Evolutionary conservation across 108 stramenopile genomes (phyloP), one percentile per base, ranked within the genome.

Genomic region (Skeletonema tropicum): DNA sequence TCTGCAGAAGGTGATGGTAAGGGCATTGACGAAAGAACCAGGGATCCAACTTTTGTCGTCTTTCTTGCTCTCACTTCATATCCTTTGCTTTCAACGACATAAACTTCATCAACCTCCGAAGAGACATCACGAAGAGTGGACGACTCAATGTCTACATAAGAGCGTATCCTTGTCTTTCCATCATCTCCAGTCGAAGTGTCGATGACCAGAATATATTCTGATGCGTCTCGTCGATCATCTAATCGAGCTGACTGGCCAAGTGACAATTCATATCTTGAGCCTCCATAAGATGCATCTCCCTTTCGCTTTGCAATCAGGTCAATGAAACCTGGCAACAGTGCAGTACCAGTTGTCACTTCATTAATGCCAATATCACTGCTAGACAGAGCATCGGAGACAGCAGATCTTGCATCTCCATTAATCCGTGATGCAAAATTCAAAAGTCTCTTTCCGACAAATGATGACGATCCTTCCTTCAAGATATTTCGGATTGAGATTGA

Each of bases 271-370:
- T 90, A 90, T 8, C 68, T 83, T 6, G 86, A 83, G 1, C 85
- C 83, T 38, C 86, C 87, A 55, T 88, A 88, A 30, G 82, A 76
- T 14, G 87, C 87, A 62, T 85, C 85, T 11, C 87, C 84, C 65
- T 79, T 85, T 23, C 86, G 83, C 76, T 87, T 80, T 11, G 83
- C 87, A n/a, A 90, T 73, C 41, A 90, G 46, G 77, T 90, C 89
- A 31, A 80, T 48, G 75, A 85, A 90, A 15, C 89, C 89, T 29
- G 87, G 86, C n/a, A 88, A 55, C 39, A 90, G 48, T 3, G 84
- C 76, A 46, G 46, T 10, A 1, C 87, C 87, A 21, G 88, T 35
- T 3, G 70, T 41, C 0, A 84, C 82, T 29, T 72, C 64, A 23
- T 15, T 13, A 21, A 72, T 57, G 36, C 19, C 26, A 6, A 60